Evolutionary conservation across 768 basidiomycete genomes (phyloP).

Genomic region (Boletus rex-veris): DNA sequence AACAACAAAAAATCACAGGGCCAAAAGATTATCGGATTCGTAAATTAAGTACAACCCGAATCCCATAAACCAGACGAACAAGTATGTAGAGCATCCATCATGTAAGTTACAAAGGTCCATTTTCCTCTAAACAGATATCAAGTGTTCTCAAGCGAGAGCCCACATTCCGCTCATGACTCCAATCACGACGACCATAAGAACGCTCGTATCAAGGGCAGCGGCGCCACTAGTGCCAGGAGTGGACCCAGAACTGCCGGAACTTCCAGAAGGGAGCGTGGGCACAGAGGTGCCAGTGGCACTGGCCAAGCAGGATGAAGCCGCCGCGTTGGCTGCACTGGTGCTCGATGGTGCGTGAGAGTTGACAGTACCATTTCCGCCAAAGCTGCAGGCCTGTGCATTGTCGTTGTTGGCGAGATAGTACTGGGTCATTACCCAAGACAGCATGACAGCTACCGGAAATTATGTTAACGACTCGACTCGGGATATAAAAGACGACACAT

Average conservation of each 20-base stretch:
- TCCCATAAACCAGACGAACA: too few relatives aligned
- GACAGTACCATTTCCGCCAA: constrained; percentile 80
- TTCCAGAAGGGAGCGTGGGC: constrained; percentile 46
- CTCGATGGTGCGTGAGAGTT: constrained; percentile 52
- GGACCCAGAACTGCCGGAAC: constrained; percentile 23
- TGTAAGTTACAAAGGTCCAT: too few relatives aligned
- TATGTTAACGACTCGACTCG: not conserved
- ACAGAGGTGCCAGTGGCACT: constrained; percentile 61
- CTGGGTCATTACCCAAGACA: constrained; percentile 79
- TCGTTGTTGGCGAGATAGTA: constrained; percentile 67
- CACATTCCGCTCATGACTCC: constrained; percentile 41
- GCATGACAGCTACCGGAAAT: constrained; percentile 55
- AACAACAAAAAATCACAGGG: too few relatives aligned
- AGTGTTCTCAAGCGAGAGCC: constrained; percentile 34
- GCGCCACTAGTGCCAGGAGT: constrained; percentile 23
- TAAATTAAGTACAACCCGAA: too few relatives aligned
- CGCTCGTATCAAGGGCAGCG: constrained; percentile 29
- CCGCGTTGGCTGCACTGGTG: constrained; percentile 48
- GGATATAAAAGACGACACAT: constrained; percentile 24
- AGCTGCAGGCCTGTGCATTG: constrained; percentile 65
- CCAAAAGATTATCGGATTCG: too few relatives aligned
- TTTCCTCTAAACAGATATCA: too few relatives aligned
- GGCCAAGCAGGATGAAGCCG: constrained; percentile 64
- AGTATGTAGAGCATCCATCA: too few relatives aligned
- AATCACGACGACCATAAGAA: constrained; percentile 35